A percentile compares a stretch with the other conserved stretches of the same genome.
Conservation (phyloP, 2,329 filamentous ascomycete species). For the Fusarium phyllophilum region DNA sequence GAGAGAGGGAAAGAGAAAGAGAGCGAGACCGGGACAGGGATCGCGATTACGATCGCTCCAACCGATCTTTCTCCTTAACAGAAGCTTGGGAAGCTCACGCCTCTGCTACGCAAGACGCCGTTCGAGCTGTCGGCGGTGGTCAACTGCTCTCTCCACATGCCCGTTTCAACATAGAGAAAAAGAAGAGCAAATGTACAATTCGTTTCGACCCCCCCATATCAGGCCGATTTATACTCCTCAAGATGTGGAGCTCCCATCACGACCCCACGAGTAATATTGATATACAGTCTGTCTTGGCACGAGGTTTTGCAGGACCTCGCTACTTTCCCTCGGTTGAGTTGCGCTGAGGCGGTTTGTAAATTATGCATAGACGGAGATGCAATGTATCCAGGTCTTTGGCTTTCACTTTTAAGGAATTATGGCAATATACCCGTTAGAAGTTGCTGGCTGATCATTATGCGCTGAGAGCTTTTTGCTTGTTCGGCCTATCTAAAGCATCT, state of each 20-base stretch:
- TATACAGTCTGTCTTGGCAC: constrained; percentile 84
- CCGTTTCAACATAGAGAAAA: constrained; percentile 83
- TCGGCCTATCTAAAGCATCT: neutral
- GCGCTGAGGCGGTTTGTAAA: constrained; percentile 52
- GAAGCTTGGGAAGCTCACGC: constrained; percentile 60
- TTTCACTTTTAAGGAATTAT: constrained; percentile 1
- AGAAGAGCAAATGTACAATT: constrained; percentile 87
- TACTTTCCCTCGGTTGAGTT: constrained; percentile 79
- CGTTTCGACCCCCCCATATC: constrained; percentile 85
- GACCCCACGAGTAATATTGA: constrained; percentile 79
- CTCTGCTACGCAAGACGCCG: constrained; percentile 65
- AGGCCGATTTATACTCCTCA: constrained; percentile 84
- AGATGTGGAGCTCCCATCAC: constrained; percentile 85
- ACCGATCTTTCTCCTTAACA: constrained; percentile 40
- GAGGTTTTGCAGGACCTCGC: constrained; percentile 85
- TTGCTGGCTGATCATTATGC: neutral
- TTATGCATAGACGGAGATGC: neutral
- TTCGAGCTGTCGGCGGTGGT: constrained; percentile 65
- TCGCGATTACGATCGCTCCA: constrained; percentile 27
- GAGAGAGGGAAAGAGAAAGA: constrained; percentile 30
- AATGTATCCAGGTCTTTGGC: neutral
- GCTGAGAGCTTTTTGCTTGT: neutral
- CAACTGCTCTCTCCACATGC: constrained; percentile 78
- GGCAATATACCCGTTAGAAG: constrained; percentile 13
- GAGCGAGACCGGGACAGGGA: constrained; percentile 25